These are phyloP conservation scores for Capsella bursapastoris DNA, from an alignment of 345 rosid species.

Conservation along the genomic window DNA sequence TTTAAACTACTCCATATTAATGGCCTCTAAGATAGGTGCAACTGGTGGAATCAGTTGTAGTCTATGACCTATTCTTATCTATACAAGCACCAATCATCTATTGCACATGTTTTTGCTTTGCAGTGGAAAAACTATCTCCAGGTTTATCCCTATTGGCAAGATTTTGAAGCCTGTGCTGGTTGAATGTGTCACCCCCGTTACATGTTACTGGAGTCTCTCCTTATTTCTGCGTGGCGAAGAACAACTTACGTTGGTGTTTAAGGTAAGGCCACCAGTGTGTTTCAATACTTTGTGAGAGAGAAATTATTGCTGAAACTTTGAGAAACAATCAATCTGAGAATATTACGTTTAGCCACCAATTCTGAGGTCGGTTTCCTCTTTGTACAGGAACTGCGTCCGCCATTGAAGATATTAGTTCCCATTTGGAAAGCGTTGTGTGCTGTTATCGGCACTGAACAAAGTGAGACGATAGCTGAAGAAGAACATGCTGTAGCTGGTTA, in stretches of 20 bases:
- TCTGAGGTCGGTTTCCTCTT: neutral
- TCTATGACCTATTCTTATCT: conserved; percentile 16
- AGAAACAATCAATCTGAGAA: neutral
- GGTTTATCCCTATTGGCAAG: conserved; percentile 72
- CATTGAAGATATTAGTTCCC: conserved; percentile 77
- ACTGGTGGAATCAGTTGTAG: conserved; percentile 9
- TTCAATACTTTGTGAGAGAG: conserved; percentile 10
- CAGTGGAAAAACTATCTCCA: conserved; percentile 67
- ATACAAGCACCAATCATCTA: conserved; percentile 6
- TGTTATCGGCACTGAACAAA: conserved; percentile 45
- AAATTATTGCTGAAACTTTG: conserved; percentile 1
- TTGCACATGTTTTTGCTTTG: conserved; percentile 26
- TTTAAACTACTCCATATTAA: neutral
- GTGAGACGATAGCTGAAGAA: conserved; percentile 19
- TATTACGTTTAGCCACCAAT: conserved; percentile 7
- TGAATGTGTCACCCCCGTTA: conserved; percentile 76
- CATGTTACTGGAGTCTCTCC: conserved; percentile 90
- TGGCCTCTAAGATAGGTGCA: conserved; percentile 1
- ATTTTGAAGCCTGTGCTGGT: conserved; percentile 81
- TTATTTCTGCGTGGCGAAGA: conserved; percentile 65
- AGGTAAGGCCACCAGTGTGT: conserved; percentile 52
- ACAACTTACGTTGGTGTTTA: conserved; percentile 67
- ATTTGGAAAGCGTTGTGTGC: conserved; percentile 83
- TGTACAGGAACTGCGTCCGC: conserved; percentile 69
- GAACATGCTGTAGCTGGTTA: neutral